Base-by-base conservation (phyloP, 805 yeast species). In the Ogataea minuta region DNA sequence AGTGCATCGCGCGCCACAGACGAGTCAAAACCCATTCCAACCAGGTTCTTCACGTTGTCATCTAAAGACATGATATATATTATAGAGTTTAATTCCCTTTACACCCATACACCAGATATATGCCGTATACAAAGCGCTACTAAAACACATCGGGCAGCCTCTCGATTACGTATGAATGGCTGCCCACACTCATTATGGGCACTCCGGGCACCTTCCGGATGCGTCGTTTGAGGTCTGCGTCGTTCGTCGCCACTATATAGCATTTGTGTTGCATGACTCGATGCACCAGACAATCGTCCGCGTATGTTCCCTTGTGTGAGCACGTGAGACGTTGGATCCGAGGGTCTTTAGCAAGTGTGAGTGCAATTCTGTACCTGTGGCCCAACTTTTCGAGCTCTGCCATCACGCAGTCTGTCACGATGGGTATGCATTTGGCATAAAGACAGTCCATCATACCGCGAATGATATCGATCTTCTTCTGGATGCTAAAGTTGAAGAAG, bases 321-420 rank as follows among this genome's bases (percentile, higher is more conserved):
- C 99, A 93, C 29, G 81, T 86, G 34, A 93, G 70, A 45, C 97
- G 74, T 52, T 86, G 76, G 25, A 93, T 83, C 54, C 98, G 72
- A 29, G 97, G 96, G 60, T 93, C 99, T 51, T 86, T 84, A 15
- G 99, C 99, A 56, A 93, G 68, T 43, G 84, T 80, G 50, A 93
- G 71, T 0, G 99, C 99, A 48, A 93, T 93, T 58, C 98, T 75
- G 63, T 85, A 93, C 60, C 83, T 87, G 20, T 95, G 96, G 0
- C 99, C 99, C 43, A 93, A 70, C 60, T 93, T 93, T 56, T 93
- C 99, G 63, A 93, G 71, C 70, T 93, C 99, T 0, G 99, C 99
- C 83, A 93, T 78, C 15, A 93, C 99, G 68, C 99, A 93, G 63
- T 93, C 99, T 3, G 99, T 93, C 30, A 93, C 82, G 35, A 90